A percentile compares a stretch with the other conserved stretches of the same genome.
Conservation (phyloP, 164 flowering plant genomes). For the Sedum album region DNA sequence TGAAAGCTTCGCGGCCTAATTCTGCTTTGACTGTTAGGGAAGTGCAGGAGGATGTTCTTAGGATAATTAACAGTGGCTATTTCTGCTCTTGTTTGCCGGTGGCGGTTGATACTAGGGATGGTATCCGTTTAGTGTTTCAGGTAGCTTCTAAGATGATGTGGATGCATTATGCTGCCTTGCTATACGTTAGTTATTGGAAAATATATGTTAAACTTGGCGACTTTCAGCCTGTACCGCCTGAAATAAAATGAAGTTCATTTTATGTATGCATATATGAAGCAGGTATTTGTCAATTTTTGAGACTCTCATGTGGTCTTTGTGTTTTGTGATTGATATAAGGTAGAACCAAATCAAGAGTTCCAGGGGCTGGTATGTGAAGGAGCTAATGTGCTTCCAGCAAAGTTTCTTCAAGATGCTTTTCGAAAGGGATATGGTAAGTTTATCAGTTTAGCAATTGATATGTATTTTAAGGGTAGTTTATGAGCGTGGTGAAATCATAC, state of each 20-base stretch:
- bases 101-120: conserved; percentile 91
- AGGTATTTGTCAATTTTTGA: background rate
- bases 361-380: conserved; percentile 97
- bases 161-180: background rate
- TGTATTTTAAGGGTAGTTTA: background rate
- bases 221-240: too few species aligned
- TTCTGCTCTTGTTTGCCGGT: conserved; percentile 91
- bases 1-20: conserved; percentile 73
- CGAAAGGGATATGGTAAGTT: conserved; percentile 82
- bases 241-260: background rate
- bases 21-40: conserved; percentile 83
- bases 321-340: conserved; percentile 63
- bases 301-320: background rate
- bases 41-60: conserved; percentile 90
- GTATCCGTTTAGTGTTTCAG: conserved; percentile 87
- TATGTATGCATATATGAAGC: background rate
- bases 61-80: conserved; percentile 82
- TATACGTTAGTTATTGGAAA: too few species aligned
- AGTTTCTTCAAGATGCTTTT: conserved; percentile 79
- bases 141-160: conserved; percentile 21
- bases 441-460: background rate
- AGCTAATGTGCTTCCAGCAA: conserved; percentile 93
- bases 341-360: conserved; percentile 98
- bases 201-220: too few species aligned
- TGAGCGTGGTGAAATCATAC: too few species aligned